Conservation (phyloP, 805 yeast species). For the Cyberlindnera lachancei region DNA sequence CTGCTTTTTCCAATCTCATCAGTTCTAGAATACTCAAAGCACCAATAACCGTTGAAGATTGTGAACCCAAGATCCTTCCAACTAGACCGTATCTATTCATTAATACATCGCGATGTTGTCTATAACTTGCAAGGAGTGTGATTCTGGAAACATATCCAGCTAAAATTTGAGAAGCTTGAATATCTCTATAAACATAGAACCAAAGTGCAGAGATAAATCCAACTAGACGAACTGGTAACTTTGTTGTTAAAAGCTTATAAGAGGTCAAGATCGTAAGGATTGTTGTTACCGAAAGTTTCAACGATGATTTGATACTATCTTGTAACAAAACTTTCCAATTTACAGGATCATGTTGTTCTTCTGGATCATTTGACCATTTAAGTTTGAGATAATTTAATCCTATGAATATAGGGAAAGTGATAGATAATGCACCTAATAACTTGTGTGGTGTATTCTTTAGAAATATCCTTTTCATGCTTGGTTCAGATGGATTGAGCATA, state of each 20-base stretch:
- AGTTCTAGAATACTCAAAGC: slow-evolving; percentile 3
- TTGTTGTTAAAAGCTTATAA: slow-evolving; percentile 6
- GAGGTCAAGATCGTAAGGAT: slow-evolving; percentile 6
- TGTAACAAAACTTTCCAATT: neutral
- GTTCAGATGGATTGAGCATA: slow-evolving; percentile 11
- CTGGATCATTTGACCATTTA: neutral
- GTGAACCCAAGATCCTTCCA: neutral
- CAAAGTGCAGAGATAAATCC: slow-evolving; percentile 13
- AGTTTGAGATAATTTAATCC: slow-evolving; percentile 1
- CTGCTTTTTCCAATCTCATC: slow-evolving; percentile 3
- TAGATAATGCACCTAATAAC: slow-evolving; percentile 1
- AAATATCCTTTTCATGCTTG: slow-evolving; percentile 6
- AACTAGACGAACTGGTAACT: slow-evolving; percentile 5
- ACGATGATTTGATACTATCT: neutral
- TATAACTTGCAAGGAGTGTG: slow-evolving; percentile 5
- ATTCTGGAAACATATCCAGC: slow-evolving; percentile 7
- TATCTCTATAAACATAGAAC: slow-evolving; percentile 6
- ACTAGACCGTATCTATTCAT: neutral
- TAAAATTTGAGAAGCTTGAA: slow-evolving; percentile 1
- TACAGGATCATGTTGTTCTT: neutral
- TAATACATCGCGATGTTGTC: slow-evolving; percentile 6
- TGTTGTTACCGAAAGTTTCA: slow-evolving; percentile 1
- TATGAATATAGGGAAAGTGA: slow-evolving; percentile 7
- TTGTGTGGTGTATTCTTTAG: slow-evolving; percentile 8
- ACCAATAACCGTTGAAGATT: slow-evolving; percentile 6